Evolutionary conservation across 768 basidiomycete genomes (phyloP), one percentile per base, ranked within the genome.

Genomic region (Tubosaeta brunneosetosa): DNA sequence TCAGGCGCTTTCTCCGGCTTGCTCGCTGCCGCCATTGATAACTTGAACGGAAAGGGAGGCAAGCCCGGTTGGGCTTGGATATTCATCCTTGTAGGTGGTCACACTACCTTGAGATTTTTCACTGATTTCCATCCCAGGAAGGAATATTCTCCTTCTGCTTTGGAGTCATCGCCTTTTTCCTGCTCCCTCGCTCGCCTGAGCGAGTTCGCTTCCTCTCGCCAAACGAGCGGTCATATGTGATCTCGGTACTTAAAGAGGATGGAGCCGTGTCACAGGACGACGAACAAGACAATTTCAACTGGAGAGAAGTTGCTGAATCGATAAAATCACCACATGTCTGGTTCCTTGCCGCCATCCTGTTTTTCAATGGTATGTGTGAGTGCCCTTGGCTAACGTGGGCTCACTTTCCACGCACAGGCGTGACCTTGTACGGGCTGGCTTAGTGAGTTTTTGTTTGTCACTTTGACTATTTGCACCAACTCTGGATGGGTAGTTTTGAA

Each of bases 1-100:
- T 77, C 82, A 0, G 81, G 81, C 6, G 78, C 80, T 1, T 82
- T 83, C 59, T 82, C 81, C 12, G 83, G 84, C 42, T 69, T 85
- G 8, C 73, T 86, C 3, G 82, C 83, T 5, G 69, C 78, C 29
- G 81, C 72, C 4, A 83, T 85, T 47, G 59, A 73, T 8, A 34
- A 47, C 14, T 79, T 86, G 74, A 67, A 83, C 44, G 80, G 79
- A 11, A 63, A 74, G 8, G 67, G 66, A 5, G 77, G 79, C 2
- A 74, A 69, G 52, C 70, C 75, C 4, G 83, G 80, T 5, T 85
- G 82, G 83, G 69, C 75, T 44, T 83, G 78, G 81, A 73, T 81
- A 54, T 79, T 80, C 56, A 76, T 79, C 40, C 50, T 77, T 19
- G 77, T 77, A 65, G 10, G 66, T 58, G 13, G 22, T n/a, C 29